These are phyloP conservation scores for Tolypocladium tundrense DNA, from an alignment of 2,329 filamentous ascomycete genomes.

Conservation along the genomic window DNA sequence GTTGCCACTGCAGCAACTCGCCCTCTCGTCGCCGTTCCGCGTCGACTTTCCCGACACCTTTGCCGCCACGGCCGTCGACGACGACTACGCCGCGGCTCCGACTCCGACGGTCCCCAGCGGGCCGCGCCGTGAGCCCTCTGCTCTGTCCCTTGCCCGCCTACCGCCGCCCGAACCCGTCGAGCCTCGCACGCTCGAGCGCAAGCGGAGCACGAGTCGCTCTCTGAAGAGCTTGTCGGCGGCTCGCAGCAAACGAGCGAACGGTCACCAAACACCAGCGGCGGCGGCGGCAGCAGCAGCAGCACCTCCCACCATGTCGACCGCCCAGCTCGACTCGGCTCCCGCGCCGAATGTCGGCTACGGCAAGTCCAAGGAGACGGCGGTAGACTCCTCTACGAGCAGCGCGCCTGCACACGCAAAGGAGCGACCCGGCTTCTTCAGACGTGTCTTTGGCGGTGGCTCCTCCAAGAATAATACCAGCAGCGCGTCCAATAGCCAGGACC, in stretches of 20 bases:
- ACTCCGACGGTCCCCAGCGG: conserved; percentile 76
- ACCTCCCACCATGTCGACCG: conserved; percentile 17
- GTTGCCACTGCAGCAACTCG: conserved; percentile 13
- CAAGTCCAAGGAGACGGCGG: conserved; percentile 42
- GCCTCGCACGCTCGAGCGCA: conserved; percentile 35
- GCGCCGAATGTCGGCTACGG: conserved; percentile 49
- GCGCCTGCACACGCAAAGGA: conserved; percentile 46
- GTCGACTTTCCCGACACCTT: conserved; percentile 39
- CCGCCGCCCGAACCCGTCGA: conserved; percentile 29
- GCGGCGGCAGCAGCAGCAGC: conserved; percentile 6
- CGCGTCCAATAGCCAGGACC: not conserved
- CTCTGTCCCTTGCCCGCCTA: conserved; percentile 21
- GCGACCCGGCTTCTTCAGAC: conserved; percentile 80
- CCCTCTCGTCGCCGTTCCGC: conserved; percentile 28
- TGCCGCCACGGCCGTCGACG: conserved; percentile 17
- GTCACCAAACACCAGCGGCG: conserved; percentile 11
- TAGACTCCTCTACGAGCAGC: conserved; percentile 31
- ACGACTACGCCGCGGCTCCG: conserved; percentile 70
- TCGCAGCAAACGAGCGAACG: conserved; percentile 16
- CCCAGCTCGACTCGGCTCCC: conserved; percentile 42
- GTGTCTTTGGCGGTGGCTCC: conserved; percentile 66
- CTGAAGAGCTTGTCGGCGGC: conserved; percentile 34
- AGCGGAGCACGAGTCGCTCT: conserved; percentile 46
- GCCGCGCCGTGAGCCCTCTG: conserved; percentile 44
- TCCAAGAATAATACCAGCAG: conserved; percentile 38